phyloP scores from a whole-genome alignment of 257 asterid species.

The Nicotiana knightiana region DNA sequence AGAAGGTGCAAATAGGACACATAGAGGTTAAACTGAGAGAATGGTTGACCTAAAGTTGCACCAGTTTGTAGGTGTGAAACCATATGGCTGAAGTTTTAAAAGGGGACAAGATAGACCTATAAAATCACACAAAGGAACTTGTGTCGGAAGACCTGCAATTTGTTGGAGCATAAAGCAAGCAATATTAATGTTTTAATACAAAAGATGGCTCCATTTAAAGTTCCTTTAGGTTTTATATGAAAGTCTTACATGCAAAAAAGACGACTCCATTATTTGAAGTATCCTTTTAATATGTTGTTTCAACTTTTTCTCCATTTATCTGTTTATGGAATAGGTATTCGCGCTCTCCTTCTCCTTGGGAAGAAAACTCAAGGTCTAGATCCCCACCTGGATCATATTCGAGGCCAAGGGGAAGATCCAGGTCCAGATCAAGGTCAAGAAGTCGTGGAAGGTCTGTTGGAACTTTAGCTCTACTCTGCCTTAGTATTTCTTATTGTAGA shows the following conservation, averaged over 20 bases:
- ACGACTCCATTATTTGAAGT: not conserved
- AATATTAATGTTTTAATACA: too few relatives aligned
- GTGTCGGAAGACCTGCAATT: too few relatives aligned
- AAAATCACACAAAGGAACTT: too few relatives aligned
- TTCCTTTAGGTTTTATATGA: not conserved
- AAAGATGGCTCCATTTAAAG: too few relatives aligned
- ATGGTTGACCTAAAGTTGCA: too few relatives aligned
- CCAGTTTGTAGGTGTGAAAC: too few relatives aligned
- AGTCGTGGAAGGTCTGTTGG: constrained; percentile 13
- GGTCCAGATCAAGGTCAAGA: constrained; percentile 12
- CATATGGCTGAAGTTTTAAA: too few relatives aligned
- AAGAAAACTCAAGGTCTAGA: constrained; percentile 21
- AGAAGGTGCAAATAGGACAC: not conserved
- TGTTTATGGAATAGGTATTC: constrained; percentile 8
- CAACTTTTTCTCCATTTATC: not conserved
- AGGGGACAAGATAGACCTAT: too few relatives aligned
- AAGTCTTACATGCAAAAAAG: not conserved
- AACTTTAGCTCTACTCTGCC: constrained; percentile 4
- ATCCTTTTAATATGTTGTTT: not conserved
- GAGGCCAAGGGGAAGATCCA: not conserved
- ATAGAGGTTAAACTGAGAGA: not conserved
- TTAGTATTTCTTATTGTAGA: not conserved
- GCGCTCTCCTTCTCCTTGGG: constrained; percentile 16
- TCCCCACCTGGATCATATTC: constrained; percentile 55
- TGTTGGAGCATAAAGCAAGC: too few relatives aligned